These are phyloP conservation scores for Ogataea saltuana DNA, from an alignment of 805 yeast genomes.

Conservation along the genomic window DNA sequence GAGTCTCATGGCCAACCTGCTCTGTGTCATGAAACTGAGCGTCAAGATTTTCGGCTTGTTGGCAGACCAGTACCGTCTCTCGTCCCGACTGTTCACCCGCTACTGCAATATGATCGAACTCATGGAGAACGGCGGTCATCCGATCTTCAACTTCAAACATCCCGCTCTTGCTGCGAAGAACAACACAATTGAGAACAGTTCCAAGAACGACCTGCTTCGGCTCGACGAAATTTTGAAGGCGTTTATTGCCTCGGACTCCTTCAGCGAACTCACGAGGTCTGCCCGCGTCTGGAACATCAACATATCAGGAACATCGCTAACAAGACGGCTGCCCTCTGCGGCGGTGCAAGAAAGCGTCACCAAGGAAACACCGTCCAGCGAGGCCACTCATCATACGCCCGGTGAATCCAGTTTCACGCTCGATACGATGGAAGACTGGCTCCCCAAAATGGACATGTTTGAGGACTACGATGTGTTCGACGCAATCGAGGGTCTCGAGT, in stretches of 20 bases:
- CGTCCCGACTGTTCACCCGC: conserved; percentile 16
- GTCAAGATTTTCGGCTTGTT: conserved; percentile 17
- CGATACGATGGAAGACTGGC: conserved; percentile 20
- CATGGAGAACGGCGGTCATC: conserved; percentile 19
- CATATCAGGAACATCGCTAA: neutral
- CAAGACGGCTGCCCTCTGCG: neutral
- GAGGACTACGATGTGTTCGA: conserved; percentile 14
- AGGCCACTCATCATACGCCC: neutral
- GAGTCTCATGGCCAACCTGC: neutral
- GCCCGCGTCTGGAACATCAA: conserved; percentile 9
- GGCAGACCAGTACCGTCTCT: conserved; percentile 24
- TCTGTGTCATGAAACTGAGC: conserved; percentile 12
- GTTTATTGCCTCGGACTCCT: conserved; percentile 3
- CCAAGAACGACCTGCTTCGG: conserved; percentile 2
- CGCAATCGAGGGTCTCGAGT: neutral
- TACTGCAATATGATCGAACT: conserved; percentile 17
- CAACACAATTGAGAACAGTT: conserved; percentile 10
- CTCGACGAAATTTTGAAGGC: conserved; percentile 2
- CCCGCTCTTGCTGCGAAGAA: conserved; percentile 2
- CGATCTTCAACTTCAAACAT: conserved; percentile 18
- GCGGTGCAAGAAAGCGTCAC: too few species aligned
- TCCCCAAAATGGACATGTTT: conserved; percentile 14
- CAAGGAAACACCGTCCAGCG: neutral
- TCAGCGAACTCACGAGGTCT: conserved; percentile 2
- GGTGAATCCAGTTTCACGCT: neutral